These are phyloP conservation scores for Magnolia sinica DNA, from an alignment of 164 flowering plant species.

Conservation along the genomic window DNA sequence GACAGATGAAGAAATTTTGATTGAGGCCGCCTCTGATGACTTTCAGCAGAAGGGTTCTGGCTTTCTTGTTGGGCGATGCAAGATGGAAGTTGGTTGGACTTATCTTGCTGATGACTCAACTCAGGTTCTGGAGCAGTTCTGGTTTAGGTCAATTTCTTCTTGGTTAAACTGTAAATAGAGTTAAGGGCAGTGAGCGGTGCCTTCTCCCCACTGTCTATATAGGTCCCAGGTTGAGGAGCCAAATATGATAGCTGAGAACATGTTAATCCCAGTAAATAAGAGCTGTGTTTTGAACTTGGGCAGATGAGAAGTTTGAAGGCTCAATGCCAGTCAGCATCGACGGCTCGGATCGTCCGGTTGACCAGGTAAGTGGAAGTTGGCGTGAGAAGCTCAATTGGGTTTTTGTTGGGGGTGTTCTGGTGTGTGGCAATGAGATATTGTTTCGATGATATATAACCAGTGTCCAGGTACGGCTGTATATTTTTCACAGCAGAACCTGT, in stretches of 20 bases:
- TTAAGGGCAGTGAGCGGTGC: not conserved
- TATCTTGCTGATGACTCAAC: conserved; percentile 8
- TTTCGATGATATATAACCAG: conserved; percentile 8
- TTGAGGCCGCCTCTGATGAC: not conserved
- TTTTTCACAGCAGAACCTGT: conserved; percentile 7
- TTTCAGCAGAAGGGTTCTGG: conserved; percentile 4
- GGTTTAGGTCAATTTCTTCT: conserved; percentile 12
- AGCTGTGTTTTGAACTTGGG: conserved; percentile 10
- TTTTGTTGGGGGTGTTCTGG: conserved; percentile 4
- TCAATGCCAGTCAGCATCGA: conserved; percentile 1
- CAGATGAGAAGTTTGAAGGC: not conserved
- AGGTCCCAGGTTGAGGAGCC: not conserved
- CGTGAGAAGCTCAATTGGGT: not conserved
- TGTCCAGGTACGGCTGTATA: conserved; percentile 11
- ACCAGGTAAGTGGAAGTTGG: not conserved
- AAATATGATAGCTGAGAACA: not conserved
- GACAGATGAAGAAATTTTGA: not conserved
- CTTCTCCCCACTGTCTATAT: conserved; percentile 6
- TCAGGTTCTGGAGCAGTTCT: not conserved
- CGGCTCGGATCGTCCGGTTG: not conserved
- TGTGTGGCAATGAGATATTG: conserved; percentile 8
- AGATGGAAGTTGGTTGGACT: not conserved
- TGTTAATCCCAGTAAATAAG: conserved; percentile 11
- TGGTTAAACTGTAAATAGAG: conserved; percentile 13
- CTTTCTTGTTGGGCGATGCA: conserved; percentile 1